Percentiles rank a stretch among this genome's conserved stretches.
Evolutionary conservation across 805 yeast genomes (phyloP).

Genomic region (Starmera amethionina): DNA sequence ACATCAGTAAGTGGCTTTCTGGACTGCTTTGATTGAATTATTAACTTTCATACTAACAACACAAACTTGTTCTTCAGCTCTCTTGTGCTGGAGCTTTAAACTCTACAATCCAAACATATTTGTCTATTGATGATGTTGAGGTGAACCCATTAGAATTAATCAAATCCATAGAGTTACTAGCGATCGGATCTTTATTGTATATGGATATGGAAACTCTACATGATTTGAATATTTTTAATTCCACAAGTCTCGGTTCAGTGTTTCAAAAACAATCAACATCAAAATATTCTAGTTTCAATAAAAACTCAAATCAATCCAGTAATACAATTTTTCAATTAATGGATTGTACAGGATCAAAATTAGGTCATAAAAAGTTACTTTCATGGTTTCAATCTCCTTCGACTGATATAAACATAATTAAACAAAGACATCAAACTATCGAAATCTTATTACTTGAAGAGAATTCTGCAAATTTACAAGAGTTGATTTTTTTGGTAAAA

Average conservation of each 20-base stretch:
- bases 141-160: background rate
- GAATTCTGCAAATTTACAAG: constrained; percentile 13
- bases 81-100: background rate
- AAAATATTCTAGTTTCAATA: too few species aligned
- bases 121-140: background rate
- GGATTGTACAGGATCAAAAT: constrained; percentile 18
- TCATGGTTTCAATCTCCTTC: constrained; percentile 28
- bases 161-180: background rate
- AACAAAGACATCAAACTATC: constrained; percentile 21
- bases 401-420: constrained; percentile 16
- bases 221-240: background rate
- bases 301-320: too few species aligned
- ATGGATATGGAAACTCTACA: background rate
- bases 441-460: constrained; percentile 13
- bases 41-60: too few species aligned
- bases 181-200: background rate
- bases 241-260: background rate
- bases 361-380: constrained; percentile 21
- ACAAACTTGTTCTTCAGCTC: too few species aligned
- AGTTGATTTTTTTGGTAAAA: constrained; percentile 14
- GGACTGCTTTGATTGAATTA: too few species aligned
- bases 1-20: background rate
- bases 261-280: too few species aligned
- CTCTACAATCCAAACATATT: background rate
- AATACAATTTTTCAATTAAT: constrained; percentile 11